Base-by-base conservation (phyloP, 176 grass and related monocot genomes). In the Metroxylon sagu region DNA sequence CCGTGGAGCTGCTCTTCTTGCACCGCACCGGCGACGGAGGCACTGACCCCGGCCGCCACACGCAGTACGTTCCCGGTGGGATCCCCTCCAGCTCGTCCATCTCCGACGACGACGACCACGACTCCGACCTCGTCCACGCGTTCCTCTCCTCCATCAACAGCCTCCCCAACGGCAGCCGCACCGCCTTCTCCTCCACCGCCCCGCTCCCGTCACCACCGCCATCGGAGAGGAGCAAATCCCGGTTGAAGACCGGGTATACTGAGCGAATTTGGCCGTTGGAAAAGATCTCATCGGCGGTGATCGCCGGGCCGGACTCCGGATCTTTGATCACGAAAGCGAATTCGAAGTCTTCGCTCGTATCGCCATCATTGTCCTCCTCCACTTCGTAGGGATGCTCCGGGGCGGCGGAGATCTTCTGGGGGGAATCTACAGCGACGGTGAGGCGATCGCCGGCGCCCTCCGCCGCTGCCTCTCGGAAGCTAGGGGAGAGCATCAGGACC, bases 201-300 rank as follows among this genome's bases (percentile, higher is more conserved):
- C 5, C 30, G 68, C 16, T 1, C 56, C 26, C 8, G 26, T 23
- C 7, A 6, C 16, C 19, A n/a, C 19, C 52, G 60, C 29, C 35
- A 14, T 27, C 21, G 17, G 19, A 14, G 29, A 71, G 73, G 26
- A 69, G 60, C 48, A 92, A 4, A 18, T 29, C 49, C 0, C 88
- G 88, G 59, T 79, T 78, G 53, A 92, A 98, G 25, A 98, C 84
- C 18, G 88, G 93, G 76, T 98, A 92, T 79, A 81, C 76, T 16
- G 73, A 27, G 17, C 78, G 23, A 49, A 85, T 73, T 67, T 75
- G 86, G 3, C 86, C 78, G 54, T 48, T 62, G 31, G 67, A 56
- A 75, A 89, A 82, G 30, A 85, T 73, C 68, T 85, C 79, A 59
- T 82, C 87, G 16, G 79, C 82, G 8, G 68, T 43, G 8, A 79